Evolutionary conservation across 148 eudicot species (phyloP), one percentile per base, ranked within the genome.

Genomic region (Fagopyrum homotropicum): DNA sequence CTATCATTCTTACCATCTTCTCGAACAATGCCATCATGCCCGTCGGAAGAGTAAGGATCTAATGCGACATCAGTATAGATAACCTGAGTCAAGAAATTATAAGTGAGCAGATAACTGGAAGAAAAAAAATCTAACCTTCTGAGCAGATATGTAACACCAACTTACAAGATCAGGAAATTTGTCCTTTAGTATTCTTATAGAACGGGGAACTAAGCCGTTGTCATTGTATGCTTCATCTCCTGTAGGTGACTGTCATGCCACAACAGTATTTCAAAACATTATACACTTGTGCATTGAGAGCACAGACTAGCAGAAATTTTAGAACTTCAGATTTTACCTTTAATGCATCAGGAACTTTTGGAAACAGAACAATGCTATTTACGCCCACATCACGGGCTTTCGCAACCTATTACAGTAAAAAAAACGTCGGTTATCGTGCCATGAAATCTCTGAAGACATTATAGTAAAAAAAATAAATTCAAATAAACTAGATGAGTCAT

Each of bases 11-110:
- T 81, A 90, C 97, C 96, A 79, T 95, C 98, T 88, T 95, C 98
- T 86, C 98, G 90, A 51, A 92, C 97, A 76, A 95, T 95, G 63
- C 99, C 99, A 82, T 92, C 97, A 83, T 92, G 97, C 35, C 99
- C 99, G 77, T 95, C 96, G 30, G 99, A 95, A 61, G 94, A 90
- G 86, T 95, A 95, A 47, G 99, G 99, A 86, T 95, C 99, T 74
- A 95, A 85, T 76, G 99, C 99, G 73, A 95, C 97, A 82, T 92
- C 99, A 45, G 98, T 95, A 79, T 92, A 95, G 44, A 90, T 95
- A 74, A 90, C 75, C 97, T 95, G 84, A 69, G 77, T 63, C 45
- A 30, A 29, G 69, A 63, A 15, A 30, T 30, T 15, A 30, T 4
- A 63, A 9, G 69, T 30, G 69, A 63, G 69, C 11, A 63, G 2